These are phyloP conservation scores for Hippophae gyantsensis DNA, from an alignment of 306 rosid species.

Conservation along the genomic window DNA sequence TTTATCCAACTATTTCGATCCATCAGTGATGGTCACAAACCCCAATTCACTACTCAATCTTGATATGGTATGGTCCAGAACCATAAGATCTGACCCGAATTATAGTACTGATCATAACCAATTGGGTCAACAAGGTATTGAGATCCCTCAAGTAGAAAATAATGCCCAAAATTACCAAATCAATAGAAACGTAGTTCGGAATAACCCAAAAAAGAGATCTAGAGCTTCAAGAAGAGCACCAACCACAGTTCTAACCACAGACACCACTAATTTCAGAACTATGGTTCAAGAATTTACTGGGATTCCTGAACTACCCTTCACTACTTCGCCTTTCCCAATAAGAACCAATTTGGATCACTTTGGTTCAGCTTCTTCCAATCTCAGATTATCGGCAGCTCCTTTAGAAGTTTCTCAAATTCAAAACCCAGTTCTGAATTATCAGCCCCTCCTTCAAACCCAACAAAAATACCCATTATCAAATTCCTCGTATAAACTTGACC, in stretches of 20 bases:
- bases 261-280: slow-evolving; percentile 89
- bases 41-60: slow-evolving; percentile 17
- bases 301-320: slow-evolving; percentile 82
- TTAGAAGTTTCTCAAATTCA: too few species aligned
- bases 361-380: slow-evolving; percentile 17
- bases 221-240: slow-evolving; percentile 97
- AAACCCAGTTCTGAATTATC: too few species aligned
- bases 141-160: slow-evolving; percentile 22
- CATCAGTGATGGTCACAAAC: slow-evolving; percentile 19
- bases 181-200: slow-evolving; percentile 30
- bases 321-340: slow-evolving; percentile 40
- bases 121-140: slow-evolving; percentile 25
- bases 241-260: slow-evolving; percentile 81
- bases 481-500: too few species aligned
- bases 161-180: not conserved
- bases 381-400: too few species aligned
- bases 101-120: slow-evolving; percentile 16
- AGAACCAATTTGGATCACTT: slow-evolving; percentile 65
- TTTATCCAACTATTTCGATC: slow-evolving; percentile 49
- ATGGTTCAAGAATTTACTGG: slow-evolving; percentile 99
- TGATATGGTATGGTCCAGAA: slow-evolving; percentile 48
- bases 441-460: too few species aligned
- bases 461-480: too few species aligned
- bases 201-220: slow-evolving; percentile 68
- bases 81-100: slow-evolving; percentile 44